phyloP scores from a whole-genome alignment of 1,139 yeast species.

The Debaryomycetaceae sp. region DNA sequence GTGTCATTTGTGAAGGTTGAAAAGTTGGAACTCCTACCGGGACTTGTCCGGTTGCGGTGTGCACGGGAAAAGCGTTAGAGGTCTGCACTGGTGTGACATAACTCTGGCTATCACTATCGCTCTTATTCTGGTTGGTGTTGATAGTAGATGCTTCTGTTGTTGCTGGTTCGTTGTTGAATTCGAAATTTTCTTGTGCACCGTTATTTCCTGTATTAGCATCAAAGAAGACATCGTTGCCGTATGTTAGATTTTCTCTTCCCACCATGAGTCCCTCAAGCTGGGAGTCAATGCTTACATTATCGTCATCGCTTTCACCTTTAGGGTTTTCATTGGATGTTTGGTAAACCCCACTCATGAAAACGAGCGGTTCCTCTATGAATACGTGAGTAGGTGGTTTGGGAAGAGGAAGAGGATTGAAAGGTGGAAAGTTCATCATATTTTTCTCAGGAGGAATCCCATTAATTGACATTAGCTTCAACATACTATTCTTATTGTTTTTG shows the following conservation, averaged over 20 bases:
- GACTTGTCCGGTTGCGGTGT: background rate
- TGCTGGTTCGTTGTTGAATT: background rate
- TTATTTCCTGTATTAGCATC: constrained; percentile 3
- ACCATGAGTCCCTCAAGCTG: constrained; percentile 17
- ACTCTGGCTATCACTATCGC: background rate
- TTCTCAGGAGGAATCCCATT: constrained; percentile 21
- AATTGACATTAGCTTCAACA: constrained; percentile 9
- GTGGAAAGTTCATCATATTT: constrained; percentile 27
- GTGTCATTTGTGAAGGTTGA: constrained; percentile 1
- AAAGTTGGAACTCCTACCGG: background rate
- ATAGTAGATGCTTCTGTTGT: background rate
- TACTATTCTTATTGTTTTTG: constrained; percentile 8
- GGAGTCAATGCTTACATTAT: constrained; percentile 14
- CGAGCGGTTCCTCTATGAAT: constrained; percentile 4
- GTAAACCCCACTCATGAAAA: constrained; percentile 8
- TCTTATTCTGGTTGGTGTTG: background rate
- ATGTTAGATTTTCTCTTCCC: constrained; percentile 21
- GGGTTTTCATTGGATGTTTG: background rate
- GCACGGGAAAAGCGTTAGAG: background rate
- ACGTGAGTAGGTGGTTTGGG: constrained; percentile 14
- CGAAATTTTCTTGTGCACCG: background rate
- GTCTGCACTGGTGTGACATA: background rate
- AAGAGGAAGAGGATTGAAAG: constrained; percentile 21
- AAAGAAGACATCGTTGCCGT: constrained; percentile 14
- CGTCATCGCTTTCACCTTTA: constrained; percentile 8